Evolutionary conservation across 1,284 basidiomycete genomes (phyloP).

Genomic region (Inonotus obliquus): DNA sequence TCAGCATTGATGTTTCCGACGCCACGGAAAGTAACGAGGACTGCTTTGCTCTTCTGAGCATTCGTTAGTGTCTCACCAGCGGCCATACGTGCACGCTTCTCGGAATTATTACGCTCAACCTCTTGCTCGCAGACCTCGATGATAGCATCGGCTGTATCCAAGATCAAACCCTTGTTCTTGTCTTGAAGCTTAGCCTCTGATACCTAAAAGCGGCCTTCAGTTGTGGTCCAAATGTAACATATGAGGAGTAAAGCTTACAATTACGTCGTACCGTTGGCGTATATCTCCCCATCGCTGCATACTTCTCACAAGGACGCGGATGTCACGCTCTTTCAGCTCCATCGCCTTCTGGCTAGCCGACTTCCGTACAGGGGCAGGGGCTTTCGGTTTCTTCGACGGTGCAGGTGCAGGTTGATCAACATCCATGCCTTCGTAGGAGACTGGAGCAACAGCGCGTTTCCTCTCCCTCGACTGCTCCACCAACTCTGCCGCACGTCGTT

Average conservation of each 20-base stretch:
- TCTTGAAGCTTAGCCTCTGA: slow-evolving; percentile 88
- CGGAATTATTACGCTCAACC: slow-evolving; percentile 79
- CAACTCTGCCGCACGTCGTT: slow-evolving; percentile 63
- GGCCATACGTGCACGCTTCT: slow-evolving; percentile 71
- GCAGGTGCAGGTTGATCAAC: slow-evolving; percentile 65
- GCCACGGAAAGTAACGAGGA: slow-evolving; percentile 85
- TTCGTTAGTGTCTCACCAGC: slow-evolving; percentile 83
- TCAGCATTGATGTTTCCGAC: slow-evolving; percentile 97
- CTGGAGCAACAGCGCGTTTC: slow-evolving; percentile 81
- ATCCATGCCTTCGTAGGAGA: slow-evolving; percentile 91
- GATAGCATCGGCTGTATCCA: slow-evolving; percentile 90
- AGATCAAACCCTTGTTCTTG: slow-evolving; percentile 93
- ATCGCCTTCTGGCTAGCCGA: slow-evolving; percentile 89
- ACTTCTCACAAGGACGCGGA: slow-evolving; percentile 92
- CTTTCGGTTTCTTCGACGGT: slow-evolving; percentile 69
- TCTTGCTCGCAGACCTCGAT: slow-evolving; percentile 83
- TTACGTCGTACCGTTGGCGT: slow-evolving; percentile 88
- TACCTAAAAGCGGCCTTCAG: slow-evolving; percentile 45
- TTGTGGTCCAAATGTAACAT: slow-evolving; percentile 12
- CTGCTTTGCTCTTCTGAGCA: slow-evolving; percentile 91
- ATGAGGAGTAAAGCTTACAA: slow-evolving; percentile 47
- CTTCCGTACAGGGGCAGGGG: slow-evolving; percentile 65
- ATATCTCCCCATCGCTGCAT: slow-evolving; percentile 99
- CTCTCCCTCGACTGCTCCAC: slow-evolving; percentile 60
- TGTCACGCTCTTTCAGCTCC: slow-evolving; percentile 95